Percentiles rank a stretch among this genome's conserved stretches.
These are phyloP conservation scores for Lachancea meyersii DNA, from an alignment of 805 yeast genomes.

Conservation along the genomic window DNA sequence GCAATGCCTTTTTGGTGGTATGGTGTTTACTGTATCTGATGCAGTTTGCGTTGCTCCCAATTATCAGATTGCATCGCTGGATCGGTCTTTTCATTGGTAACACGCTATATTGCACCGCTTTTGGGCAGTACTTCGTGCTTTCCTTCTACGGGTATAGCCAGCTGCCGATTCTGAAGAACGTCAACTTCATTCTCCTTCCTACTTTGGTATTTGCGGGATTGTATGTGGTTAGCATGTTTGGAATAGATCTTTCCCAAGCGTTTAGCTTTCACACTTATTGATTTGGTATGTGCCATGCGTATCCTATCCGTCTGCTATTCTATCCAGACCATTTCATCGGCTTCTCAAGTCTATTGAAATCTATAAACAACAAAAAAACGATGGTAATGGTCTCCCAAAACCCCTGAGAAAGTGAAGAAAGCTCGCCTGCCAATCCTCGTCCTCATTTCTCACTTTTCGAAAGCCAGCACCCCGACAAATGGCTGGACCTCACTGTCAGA, in stretches of 20 bases:
- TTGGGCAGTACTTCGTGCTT: conserved; percentile 68
- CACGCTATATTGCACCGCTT: conserved; percentile 64
- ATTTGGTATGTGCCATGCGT: no score
- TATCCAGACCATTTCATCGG: not conserved
- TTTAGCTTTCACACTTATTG: conserved; percentile 23
- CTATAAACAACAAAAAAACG: not conserved
- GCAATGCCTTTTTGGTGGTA: conserved; percentile 77
- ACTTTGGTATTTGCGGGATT: conserved; percentile 51
- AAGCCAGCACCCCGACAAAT: conserved; percentile 5
- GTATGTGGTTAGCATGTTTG: conserved; percentile 57
- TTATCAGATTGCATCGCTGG: conserved; percentile 58
- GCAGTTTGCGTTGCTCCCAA: conserved; percentile 70
- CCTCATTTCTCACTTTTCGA: not conserved
- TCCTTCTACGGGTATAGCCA: conserved; percentile 87
- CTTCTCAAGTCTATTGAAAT: not conserved
- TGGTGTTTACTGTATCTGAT: conserved; percentile 71
- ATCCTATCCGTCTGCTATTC: no score
- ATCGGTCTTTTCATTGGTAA: conserved; percentile 71
- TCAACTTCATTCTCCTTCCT: conserved; percentile 58
- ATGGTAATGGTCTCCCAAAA: not conserved
- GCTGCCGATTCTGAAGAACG: conserved; percentile 57
- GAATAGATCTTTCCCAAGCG: conserved; percentile 65
- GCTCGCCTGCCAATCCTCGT: no score
- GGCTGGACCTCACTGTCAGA: conserved; percentile 1
- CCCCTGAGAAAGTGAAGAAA: no score